Base-by-base conservation (phyloP, 345 rosid genomes). In the Hypericum androsaemum region DNA sequence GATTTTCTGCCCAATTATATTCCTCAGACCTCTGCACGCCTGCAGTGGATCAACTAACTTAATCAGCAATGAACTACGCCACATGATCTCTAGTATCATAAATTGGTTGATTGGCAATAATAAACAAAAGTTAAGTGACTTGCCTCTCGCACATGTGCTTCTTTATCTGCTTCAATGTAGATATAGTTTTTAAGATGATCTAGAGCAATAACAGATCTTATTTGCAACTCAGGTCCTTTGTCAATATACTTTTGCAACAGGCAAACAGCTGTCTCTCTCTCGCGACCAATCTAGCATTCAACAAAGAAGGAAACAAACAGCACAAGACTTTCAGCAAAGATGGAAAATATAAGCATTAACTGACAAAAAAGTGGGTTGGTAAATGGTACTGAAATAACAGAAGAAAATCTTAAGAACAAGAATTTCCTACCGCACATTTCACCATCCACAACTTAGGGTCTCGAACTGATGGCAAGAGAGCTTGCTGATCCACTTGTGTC, bases 71-170 rank as follows among this genome's bases (percentile, higher is more conserved):
- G 8, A 10, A 46, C 6, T 46, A 16, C 50, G 0, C 5, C 45
- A 59, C 56, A 54, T 14, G 16, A 49, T 37, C n/a, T 17, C 28
- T 15, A 47, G 37, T 28, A 50, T 49, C 38, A 43, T 39, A 40
- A 15, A 50, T 9, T 51, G 38, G 8, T 28, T 28, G 14, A 39
- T 8, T 5, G 22, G 6, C 5, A 55, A 7, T 17, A 53, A 35
- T 46, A 39, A 45, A 52, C 48, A 22, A 12, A 10, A 49, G 15
- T 51, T 46, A 15, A 5, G 49, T 12, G 9, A 32, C 70, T 55
- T 71, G 84, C 97, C 98, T 90, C 98, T 75, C 66, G 82, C 68
- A 87, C 96, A 57, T 90, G 96, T 65, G 96, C 86, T 74, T 92
- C 96, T 73, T 83, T 92, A 64, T 88, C 88, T 44, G 95, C 96